Base-by-base conservation (phyloP, 805 yeast species). In the Cyberlindnera samutprakarnensis region DNA sequence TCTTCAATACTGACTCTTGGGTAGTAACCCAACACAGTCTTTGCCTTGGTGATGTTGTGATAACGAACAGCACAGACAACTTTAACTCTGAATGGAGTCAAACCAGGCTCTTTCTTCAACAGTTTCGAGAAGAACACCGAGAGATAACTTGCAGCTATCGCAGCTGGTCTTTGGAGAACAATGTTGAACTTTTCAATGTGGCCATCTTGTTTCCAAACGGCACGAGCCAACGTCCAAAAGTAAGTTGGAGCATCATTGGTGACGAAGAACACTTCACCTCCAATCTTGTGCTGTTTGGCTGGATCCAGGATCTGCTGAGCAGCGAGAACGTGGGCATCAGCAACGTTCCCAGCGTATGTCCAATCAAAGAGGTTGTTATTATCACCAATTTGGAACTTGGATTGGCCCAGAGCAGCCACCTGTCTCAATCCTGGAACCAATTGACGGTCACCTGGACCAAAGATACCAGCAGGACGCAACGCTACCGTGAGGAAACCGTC, bases 391-490 rank as follows among this genome's bases (percentile, higher is more conserved):
- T 92, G 99, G 57, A 85, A 85, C 56, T 82, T 82, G 15, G 92
- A 80, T 57, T 90, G 96, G 7, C 95, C 95, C 33, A 73, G 62
- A 37, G 70, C 70, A 4, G 95, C 87, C 27, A 85, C 95, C 12
- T 70, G 70, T 51, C 95, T 75, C 37, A 92, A 65, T 4, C 94
- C 95, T 10, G 98, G 98, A 28, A 92, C 92, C 50, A 92, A 63
- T 56, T 92, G 99, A 39, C 98, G 75, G 56, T 92, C 98, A 27
- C 98, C 97, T 6, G 97, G 98, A 5, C 98, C 99, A 62, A 92
- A 92, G 29, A 92, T 87, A 24, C 98, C 99, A 1, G 98, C 96
- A 2, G 98, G 98, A 41, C 99, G 73, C 30, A 92, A 59, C 2
- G 96, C 92, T 23, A 84, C 81, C 0, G 98, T 92, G 30, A 70